A percentile compares a stretch with the other conserved stretches of the same genome.
These are phyloP conservation scores for Sclerospora graminicola DNA, from an alignment of 352 stramenopile species.

Conservation along the genomic window DNA sequence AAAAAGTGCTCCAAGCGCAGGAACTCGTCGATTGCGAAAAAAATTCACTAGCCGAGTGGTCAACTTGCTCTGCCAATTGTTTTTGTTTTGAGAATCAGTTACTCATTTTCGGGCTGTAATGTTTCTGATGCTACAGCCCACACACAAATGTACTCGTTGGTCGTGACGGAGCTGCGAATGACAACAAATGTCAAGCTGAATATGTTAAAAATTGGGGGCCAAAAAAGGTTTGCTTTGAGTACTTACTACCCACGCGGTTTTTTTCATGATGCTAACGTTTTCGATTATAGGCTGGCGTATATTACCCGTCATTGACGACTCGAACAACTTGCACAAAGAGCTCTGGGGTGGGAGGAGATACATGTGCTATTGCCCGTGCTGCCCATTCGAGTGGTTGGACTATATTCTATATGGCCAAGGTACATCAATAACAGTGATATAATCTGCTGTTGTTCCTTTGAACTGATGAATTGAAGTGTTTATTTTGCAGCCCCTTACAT, in stretches of 20 bases:
- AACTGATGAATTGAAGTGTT: too few relatives aligned
- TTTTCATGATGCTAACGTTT: background rate
- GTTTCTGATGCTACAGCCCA: constrained; percentile 25
- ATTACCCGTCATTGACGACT: constrained; percentile 37
- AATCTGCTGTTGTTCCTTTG: too few relatives aligned
- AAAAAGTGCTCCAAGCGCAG: constrained; percentile 38
- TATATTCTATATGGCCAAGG: constrained; percentile 71
- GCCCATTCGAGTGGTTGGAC: constrained; percentile 73
- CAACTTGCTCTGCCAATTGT: background rate
- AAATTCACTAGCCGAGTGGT: constrained; percentile 76
- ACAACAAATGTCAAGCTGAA: constrained; percentile 54
- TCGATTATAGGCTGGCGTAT: constrained; percentile 34
- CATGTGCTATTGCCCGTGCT: constrained; percentile 76
- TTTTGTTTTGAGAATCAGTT: background rate
- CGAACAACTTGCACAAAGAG: constrained; percentile 39
- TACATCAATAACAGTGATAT: constrained; percentile 5
- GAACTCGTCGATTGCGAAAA: constrained; percentile 45
- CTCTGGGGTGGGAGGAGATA: constrained; percentile 2
- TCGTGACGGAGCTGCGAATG: constrained; percentile 63
- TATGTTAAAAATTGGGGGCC: constrained; percentile 71
- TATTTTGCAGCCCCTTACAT: too few relatives aligned
- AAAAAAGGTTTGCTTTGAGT: constrained; percentile 19
- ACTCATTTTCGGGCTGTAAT: background rate
- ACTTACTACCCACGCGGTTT: background rate
- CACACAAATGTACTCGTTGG: constrained; percentile 72